Conservation (phyloP, 2,329 filamentous ascomycete species). For the Chrysosporium keratinophilum region DNA sequence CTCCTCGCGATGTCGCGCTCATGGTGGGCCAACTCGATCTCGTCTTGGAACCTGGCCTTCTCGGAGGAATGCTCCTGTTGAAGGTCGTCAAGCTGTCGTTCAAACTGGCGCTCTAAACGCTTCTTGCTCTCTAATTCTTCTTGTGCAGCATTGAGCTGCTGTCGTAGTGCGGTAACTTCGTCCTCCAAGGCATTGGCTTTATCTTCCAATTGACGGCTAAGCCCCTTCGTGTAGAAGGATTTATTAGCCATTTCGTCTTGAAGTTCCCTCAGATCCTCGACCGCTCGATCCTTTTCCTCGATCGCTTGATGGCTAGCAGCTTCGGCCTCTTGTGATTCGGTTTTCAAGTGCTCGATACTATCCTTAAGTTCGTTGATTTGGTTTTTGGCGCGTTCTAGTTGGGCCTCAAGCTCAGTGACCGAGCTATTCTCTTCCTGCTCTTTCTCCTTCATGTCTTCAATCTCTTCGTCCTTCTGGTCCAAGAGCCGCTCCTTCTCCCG, state of each 20-base stretch:
- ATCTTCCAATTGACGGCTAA: slow-evolving; percentile 65
- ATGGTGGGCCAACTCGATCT: slow-evolving; percentile 34
- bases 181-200: slow-evolving; percentile 56
- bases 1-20: slow-evolving; percentile 39
- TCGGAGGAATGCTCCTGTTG: slow-evolving; percentile 32
- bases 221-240: slow-evolving; percentile 62
- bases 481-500: slow-evolving; percentile 65
- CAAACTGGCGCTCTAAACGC: slow-evolving; percentile 31
- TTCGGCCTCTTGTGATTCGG: slow-evolving; percentile 34
- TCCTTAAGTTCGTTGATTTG: slow-evolving; percentile 38
- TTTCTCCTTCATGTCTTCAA: slow-evolving; percentile 53
- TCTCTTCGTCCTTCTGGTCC: slow-evolving; percentile 63
- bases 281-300: slow-evolving; percentile 42
- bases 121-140: slow-evolving; percentile 37
- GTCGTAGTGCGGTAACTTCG: slow-evolving; percentile 48
- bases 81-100: slow-evolving; percentile 30
- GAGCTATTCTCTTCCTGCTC: slow-evolving; percentile 34
- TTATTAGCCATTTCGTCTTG: slow-evolving; percentile 72
- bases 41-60: slow-evolving; percentile 33
- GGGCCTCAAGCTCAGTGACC: slow-evolving; percentile 41
- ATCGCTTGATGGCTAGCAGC: slow-evolving; percentile 41
- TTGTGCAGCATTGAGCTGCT: slow-evolving; percentile 37
- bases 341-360: slow-evolving; percentile 30
- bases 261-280: slow-evolving; percentile 50
- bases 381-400: slow-evolving; percentile 38